phyloP scores from a whole-genome alignment of 768 basidiomycete species.

The Boletus edulis region DNA sequence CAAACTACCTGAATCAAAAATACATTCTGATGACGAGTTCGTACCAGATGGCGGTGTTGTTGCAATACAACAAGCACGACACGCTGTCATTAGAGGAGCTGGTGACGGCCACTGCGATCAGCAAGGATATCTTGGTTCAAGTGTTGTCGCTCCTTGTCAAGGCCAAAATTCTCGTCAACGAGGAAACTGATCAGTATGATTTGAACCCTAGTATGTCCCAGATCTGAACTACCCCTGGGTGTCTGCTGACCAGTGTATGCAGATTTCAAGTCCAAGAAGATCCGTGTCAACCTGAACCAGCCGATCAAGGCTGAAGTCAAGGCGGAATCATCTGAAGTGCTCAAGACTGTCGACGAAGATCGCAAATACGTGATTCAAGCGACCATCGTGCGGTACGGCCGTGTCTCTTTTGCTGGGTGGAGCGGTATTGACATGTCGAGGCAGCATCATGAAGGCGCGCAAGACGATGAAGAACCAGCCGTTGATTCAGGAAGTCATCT shows the following conservation, averaged over 20 bases:
- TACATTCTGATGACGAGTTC: constrained; percentile 95
- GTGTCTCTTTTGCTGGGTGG: not conserved
- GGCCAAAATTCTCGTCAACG: constrained; percentile 85
- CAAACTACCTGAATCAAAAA: constrained; percentile 90
- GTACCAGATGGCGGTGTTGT: constrained; percentile 92
- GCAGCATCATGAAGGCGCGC: constrained; percentile 90
- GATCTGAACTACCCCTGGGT: accelerated
- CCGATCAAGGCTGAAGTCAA: constrained; percentile 95
- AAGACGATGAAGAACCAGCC: constrained; percentile 95
- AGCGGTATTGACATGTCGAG: not conserved
- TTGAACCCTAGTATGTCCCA: constrained; percentile 68
- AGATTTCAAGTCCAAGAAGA: constrained; percentile 94
- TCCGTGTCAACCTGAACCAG: constrained; percentile 85
- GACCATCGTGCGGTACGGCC: constrained; percentile 72
- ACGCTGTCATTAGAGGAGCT: constrained; percentile 82
- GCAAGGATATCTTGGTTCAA: constrained; percentile 76
- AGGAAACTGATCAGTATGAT: constrained; percentile 88
- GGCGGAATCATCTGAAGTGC: constrained; percentile 82
- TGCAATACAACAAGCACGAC: constrained; percentile 92
- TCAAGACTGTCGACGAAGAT: constrained; percentile 96
- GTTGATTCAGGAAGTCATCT: constrained; percentile 86
- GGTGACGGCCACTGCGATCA: constrained; percentile 71
- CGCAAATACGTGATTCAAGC: constrained; percentile 96
- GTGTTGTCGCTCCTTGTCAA: constrained; percentile 67
- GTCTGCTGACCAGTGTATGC: constrained; percentile 2